These are phyloP conservation scores for Linum usitatissimum DNA, from an alignment of 345 rosid species.

Conservation along the genomic window DNA sequence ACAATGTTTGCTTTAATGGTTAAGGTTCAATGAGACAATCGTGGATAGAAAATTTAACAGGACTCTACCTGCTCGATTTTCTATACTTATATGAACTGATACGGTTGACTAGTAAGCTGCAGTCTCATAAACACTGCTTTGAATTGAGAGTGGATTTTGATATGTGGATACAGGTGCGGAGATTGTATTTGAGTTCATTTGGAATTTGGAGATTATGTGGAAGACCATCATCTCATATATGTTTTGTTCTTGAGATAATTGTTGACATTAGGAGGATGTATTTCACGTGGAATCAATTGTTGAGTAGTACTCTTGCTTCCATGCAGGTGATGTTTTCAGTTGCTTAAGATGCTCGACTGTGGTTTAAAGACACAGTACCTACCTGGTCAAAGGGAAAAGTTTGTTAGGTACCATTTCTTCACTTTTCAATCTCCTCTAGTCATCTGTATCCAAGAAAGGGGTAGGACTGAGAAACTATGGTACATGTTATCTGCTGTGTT, in stretches of 20 bases:
- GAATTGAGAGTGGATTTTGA: too few species aligned
- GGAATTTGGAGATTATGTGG: too few species aligned
- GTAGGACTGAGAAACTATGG: background rate
- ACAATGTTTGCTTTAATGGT: background rate
- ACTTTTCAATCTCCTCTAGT: background rate
- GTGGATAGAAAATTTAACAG: too few species aligned
- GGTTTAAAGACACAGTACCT: slow-evolving; percentile 50
- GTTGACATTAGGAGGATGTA: background rate
- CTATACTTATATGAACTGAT: too few species aligned
- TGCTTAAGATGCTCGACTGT: slow-evolving; percentile 58
- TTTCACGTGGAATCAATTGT: background rate
- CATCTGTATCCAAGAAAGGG: background rate
- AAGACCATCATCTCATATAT: too few species aligned
- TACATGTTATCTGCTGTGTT: background rate
- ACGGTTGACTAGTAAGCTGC: too few species aligned
- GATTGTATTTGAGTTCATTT: too few species aligned
- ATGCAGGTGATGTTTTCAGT: slow-evolving; percentile 4
- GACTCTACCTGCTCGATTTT: too few species aligned
- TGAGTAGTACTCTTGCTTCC: background rate
- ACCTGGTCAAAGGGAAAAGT: slow-evolving; percentile 71
- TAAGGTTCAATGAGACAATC: background rate
- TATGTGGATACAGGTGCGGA: too few species aligned
- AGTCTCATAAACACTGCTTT: too few species aligned
- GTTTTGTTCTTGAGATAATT: too few species aligned
- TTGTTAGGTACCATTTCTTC: slow-evolving; percentile 50